phyloP scores from a whole-genome alignment of 257 asterid genomes.

The Ajuga chamaepitys region DNA sequence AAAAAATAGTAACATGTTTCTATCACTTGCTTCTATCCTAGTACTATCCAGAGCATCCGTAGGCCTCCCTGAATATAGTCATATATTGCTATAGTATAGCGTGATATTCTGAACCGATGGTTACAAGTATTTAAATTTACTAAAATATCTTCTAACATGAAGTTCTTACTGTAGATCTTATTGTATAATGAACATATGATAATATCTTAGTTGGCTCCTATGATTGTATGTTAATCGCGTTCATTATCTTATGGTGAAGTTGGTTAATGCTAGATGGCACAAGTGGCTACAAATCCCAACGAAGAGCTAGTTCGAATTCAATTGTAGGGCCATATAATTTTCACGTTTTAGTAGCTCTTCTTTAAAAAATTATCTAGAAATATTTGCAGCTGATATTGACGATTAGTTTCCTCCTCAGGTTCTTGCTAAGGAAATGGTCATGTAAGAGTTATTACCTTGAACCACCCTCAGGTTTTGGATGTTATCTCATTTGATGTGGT shows the following conservation, averaged over 20 bases:
- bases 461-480: constrained; percentile 78
- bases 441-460: constrained; percentile 65
- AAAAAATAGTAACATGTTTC: too few relatives aligned
- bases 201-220: neutral
- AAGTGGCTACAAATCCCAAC: constrained; percentile 25
- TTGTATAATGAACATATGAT: neutral
- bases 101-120: neutral
- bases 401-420: constrained; percentile 37
- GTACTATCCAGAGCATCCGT: too few relatives aligned
- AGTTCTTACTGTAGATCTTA: neutral
- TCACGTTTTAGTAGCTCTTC: neutral
- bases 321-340: neutral
- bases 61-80: too few relatives aligned
- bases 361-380: neutral
- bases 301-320: constrained; percentile 43
- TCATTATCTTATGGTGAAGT: constrained; percentile 4
- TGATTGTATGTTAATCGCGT: constrained; percentile 6
- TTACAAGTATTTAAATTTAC: too few relatives aligned
- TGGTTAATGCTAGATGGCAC: constrained; percentile 42
- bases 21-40: too few relatives aligned
- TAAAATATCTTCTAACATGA: neutral
- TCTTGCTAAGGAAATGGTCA: constrained; percentile 58
- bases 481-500: constrained; percentile 79
- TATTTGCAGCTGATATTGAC: constrained; percentile 2
- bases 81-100: too few relatives aligned